Base-by-base conservation (phyloP, 306 rosid genomes). In the Prunus kanzakura region DNA sequence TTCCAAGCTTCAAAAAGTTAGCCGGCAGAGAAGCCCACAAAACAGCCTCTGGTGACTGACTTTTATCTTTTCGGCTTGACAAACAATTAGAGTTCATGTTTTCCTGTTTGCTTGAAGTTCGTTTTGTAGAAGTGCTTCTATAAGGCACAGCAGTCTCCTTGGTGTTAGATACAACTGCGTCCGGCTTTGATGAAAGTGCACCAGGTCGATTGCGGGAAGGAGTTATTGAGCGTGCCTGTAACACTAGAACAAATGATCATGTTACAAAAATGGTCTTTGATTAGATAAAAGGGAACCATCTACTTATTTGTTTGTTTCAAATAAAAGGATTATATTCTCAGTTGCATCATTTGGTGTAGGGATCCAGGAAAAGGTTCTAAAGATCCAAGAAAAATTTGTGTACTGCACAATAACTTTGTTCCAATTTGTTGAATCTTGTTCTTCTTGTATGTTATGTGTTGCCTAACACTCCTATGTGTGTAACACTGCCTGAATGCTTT, bases 1-100 rank as follows among this genome's bases (percentile, higher is more conserved):
- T 92, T 73, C 93, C 96, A 4, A 89, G 86, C 87, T 79, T 89
- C 75, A 86, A 74, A 75, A 95, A 93, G 65, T 82, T 84, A 69
- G 86, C 72, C 45, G 99, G 92, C 83, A 90, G 86, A 78, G 90
- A 84, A 29, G 90, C 83, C 97, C 96, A 88, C 54, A 85, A 55
- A 80, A 81, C 74, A 30, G 86, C 70, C 75, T 92, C 97, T 0
- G 84, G 20, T 8, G 61, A 67, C 23, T 69, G 62, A 69, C 54
- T 54, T 79, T 83, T 92, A 18, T 83, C 88, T 86, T 79, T 88
- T 60, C 56, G 76, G 72, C 71, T 73, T 25, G 93, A 84, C 47
- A 80, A 47, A 63, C 76, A 70, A 38, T 86, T 92, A 52, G 35
- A 70, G 86, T 86, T 80, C 85, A 81, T 32, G 71, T 76, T 90